These are phyloP conservation scores for Incumbomyces delicatus DNA, from an alignment of 2,329 filamentous ascomycete species.

Conservation along the genomic window DNA sequence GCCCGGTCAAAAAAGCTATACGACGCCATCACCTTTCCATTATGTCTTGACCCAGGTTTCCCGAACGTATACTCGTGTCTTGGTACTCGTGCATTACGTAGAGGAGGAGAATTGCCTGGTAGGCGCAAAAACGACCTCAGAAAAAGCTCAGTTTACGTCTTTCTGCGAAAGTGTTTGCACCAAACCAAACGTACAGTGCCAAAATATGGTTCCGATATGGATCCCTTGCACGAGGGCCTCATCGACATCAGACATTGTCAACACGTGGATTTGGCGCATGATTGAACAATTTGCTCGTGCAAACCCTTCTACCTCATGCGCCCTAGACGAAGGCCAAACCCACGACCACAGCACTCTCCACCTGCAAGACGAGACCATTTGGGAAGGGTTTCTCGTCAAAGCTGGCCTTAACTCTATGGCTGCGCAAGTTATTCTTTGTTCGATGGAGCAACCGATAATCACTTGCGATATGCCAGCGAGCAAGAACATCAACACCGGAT, in stretches of 20 bases:
- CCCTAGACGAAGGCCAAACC: constrained; percentile 7
- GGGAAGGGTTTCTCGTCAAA: constrained; percentile 58
- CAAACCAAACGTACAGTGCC: background rate
- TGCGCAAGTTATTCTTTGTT: constrained; percentile 52
- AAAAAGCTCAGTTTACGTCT: background rate
- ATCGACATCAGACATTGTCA: constrained; percentile 1
- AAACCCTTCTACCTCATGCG: constrained; percentile 4
- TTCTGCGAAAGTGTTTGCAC: background rate
- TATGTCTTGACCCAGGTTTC: constrained; percentile 47
- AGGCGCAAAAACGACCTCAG: background rate
- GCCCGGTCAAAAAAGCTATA: constrained; percentile 45
- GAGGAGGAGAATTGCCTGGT: background rate
- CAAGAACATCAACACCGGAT: constrained; percentile 5
- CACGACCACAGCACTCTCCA: constrained; percentile 23
- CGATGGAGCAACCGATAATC: constrained; percentile 9
- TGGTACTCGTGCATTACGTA: constrained; percentile 34
- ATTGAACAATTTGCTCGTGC: constrained; percentile 29
- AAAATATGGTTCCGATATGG: constrained; percentile 12
- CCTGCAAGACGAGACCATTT: constrained; percentile 51
- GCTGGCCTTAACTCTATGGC: constrained; percentile 63
- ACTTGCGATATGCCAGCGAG: background rate
- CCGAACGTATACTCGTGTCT: constrained; percentile 54
- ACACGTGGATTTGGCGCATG: constrained; percentile 29
- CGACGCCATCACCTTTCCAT: constrained; percentile 38
- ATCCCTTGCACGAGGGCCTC: background rate